These are phyloP conservation scores for Dactylellina haptotyla DNA, from an alignment of 2,329 filamentous ascomycete species.

Conservation along the genomic window DNA sequence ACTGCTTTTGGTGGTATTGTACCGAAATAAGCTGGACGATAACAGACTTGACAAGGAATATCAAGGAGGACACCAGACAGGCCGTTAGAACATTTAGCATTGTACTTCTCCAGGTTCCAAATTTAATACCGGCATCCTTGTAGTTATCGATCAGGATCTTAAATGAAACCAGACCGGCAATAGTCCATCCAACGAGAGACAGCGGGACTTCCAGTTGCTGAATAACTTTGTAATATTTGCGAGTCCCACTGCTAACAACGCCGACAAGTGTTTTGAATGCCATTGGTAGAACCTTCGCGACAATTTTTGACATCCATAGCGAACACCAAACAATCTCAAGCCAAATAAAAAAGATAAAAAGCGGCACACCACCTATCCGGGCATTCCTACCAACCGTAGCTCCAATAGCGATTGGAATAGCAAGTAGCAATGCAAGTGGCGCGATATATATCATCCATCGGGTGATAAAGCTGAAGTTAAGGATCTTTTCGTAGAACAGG, in stretches of 20 bases:
- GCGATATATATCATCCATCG: slow-evolving; percentile 75
- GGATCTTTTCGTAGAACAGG: slow-evolving; percentile 72
- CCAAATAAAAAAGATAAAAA: slow-evolving; percentile 71
- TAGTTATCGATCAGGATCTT: slow-evolving; percentile 61
- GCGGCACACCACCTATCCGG: slow-evolving; percentile 60
- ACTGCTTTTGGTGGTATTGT: slow-evolving; percentile 85
- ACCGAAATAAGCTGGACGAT: slow-evolving; percentile 85
- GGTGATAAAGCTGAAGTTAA: slow-evolving; percentile 72
- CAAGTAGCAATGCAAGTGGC: slow-evolving; percentile 71
- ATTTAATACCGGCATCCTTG: slow-evolving; percentile 56
- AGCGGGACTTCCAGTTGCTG: slow-evolving; percentile 73
- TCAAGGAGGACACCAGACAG: slow-evolving; percentile 73
- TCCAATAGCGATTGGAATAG: slow-evolving; percentile 70
- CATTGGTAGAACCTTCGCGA: slow-evolving; percentile 70
- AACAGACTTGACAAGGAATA: slow-evolving; percentile 80
- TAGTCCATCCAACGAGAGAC: slow-evolving; percentile 75
- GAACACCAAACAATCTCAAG: slow-evolving; percentile 75
- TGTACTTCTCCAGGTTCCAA: slow-evolving; percentile 2
- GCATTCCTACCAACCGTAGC: slow-evolving; percentile 58
- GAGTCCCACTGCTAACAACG: slow-evolving; percentile 74
- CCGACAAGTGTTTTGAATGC: slow-evolving; percentile 76
- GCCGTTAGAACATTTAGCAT: slow-evolving; percentile 75
- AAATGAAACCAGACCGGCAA: slow-evolving; percentile 72
- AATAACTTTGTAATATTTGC: slow-evolving; percentile 75
- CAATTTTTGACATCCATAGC: slow-evolving; percentile 74